Evolutionary conservation across 305 asterid species (phyloP), one percentile per base, ranked within the genome.

Genomic region (Striga hermonthica): DNA sequence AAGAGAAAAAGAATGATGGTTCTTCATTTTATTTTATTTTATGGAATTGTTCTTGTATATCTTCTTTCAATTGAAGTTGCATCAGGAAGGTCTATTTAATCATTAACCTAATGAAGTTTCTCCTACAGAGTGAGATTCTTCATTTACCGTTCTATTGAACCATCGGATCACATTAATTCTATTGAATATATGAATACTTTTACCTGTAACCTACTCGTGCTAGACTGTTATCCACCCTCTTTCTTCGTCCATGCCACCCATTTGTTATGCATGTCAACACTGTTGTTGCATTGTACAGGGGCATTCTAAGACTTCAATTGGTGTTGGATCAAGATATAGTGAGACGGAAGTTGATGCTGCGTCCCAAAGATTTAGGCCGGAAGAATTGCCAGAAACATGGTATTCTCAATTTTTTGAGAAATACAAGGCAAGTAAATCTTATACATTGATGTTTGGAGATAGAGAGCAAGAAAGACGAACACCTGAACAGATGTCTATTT

Each of bases 311-410:
- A 48, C 88, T 72, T 71, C 79, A 67, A 65, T 73, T 73, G 80
- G 81, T 57, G 78, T 62, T 77, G 96, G 89, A 60, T 70, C 88
- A 63, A 85, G 94, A 74, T 85, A 72, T 73, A 71, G 64, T 63
- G 96, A 82, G 65, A 66, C 84, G 34, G 98, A 91, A 73, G 72
- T 49, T 69, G 95, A 82, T 74, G 63, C 80, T 43, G 71, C 75
- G 72, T 57, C 90, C 28, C 86, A 82, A 76, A 82, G 86, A 68
- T 80, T 74, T 76, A 89, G 83, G 88, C 60, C 66, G 65, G 91
- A 89, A 34, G 96, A 84, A 59, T 85, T 90, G 49, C 95, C 99
- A 4, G 95, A 88, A 76, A 82, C 95, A 65, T 93, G 99, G 99
- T 86, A 93, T 71, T 66, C 67, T 75, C 95, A 83, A 74, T 93